phyloP scores from a whole-genome alignment of 2,329 filamentous ascomycete genomes.

The Colletotrichum sp. region DNA sequence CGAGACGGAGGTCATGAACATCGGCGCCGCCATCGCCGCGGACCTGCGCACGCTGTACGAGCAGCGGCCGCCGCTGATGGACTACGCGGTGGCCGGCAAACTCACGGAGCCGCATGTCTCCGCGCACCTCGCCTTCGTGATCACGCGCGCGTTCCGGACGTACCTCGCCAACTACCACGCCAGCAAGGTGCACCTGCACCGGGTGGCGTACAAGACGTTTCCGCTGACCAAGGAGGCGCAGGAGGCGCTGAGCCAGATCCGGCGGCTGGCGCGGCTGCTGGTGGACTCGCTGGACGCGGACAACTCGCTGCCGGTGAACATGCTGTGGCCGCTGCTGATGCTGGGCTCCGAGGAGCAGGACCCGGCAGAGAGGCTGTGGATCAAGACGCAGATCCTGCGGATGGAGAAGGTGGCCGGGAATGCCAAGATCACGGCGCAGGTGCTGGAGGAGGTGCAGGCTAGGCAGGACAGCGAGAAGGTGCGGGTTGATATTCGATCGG shows the following conservation, averaged over 20 bases:
- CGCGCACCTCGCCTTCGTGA: slow-evolving; percentile 50
- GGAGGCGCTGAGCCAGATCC: slow-evolving; percentile 54
- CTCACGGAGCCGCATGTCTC: slow-evolving; percentile 53
- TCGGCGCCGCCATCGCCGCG: slow-evolving; percentile 53
- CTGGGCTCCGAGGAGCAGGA: slow-evolving; percentile 60
- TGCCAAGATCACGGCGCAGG: slow-evolving; percentile 48
- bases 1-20: slow-evolving; percentile 62
- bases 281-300: slow-evolving; percentile 42
- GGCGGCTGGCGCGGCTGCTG: slow-evolving; percentile 50
- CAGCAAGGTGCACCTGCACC: slow-evolving; percentile 60
- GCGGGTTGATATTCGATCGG: slow-evolving; percentile 48
- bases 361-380: slow-evolving; percentile 52
- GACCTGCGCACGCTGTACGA: slow-evolving; percentile 57
- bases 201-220: slow-evolving; percentile 59
- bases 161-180: slow-evolving; percentile 63
- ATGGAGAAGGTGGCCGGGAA: slow-evolving; percentile 52
- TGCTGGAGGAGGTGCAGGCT: slow-evolving; percentile 49
- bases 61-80: slow-evolving; percentile 58
- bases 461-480: slow-evolving; percentile 44
- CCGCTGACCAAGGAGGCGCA: slow-evolving; percentile 55
- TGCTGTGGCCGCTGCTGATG: slow-evolving; percentile 64
- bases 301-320: slow-evolving; percentile 56
- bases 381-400: slow-evolving; percentile 51
- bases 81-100: slow-evolving; percentile 58
- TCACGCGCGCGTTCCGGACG: slow-evolving; percentile 58